Percentiles rank a stretch among this genome's conserved stretches.
These are phyloP conservation scores for Paracamarosporium sp. DNA, from an alignment of 2,329 filamentous ascomycete genomes.

Conservation along the genomic window DNA sequence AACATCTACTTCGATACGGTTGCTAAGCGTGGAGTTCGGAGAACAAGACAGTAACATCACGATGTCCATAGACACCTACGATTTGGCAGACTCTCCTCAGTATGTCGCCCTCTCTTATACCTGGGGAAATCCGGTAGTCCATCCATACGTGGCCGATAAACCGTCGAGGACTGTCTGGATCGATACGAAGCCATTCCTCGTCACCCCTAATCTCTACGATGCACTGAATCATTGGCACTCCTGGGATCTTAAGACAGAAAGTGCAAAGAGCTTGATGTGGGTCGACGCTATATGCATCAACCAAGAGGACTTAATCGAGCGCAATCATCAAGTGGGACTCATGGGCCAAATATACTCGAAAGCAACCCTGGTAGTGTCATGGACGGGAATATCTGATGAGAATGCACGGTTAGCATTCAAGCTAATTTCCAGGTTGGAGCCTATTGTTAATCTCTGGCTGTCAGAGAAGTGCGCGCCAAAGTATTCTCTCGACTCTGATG, in stretches of 20 bases:
- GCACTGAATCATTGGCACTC: neutral
- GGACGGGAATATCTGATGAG: neutral
- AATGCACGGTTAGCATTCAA: no score
- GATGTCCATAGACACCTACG: neutral
- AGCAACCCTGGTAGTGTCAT: neutral
- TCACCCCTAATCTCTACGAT: neutral
- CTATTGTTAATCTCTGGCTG: neutral
- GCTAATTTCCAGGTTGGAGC: no score
- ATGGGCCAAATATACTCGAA: constrained; percentile 15
- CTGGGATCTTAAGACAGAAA: neutral
- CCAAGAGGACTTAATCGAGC: constrained; percentile 9
- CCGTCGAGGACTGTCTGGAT: neutral
- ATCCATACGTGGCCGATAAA: neutral
- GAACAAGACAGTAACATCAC: neutral
- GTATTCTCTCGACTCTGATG: no score
- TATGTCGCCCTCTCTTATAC: neutral
- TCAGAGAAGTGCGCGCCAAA: neutral
- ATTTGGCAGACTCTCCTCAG: neutral
- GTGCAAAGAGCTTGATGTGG: neutral
- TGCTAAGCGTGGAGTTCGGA: neutral
- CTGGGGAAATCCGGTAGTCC: neutral
- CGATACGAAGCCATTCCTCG: neutral
- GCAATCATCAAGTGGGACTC: constrained; percentile 10
- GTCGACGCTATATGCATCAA: constrained; percentile 16
- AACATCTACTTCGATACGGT: no score